Evolutionary conservation across 208 protist species (phyloP).

Genomic region (Phytomonas sp.): DNA sequence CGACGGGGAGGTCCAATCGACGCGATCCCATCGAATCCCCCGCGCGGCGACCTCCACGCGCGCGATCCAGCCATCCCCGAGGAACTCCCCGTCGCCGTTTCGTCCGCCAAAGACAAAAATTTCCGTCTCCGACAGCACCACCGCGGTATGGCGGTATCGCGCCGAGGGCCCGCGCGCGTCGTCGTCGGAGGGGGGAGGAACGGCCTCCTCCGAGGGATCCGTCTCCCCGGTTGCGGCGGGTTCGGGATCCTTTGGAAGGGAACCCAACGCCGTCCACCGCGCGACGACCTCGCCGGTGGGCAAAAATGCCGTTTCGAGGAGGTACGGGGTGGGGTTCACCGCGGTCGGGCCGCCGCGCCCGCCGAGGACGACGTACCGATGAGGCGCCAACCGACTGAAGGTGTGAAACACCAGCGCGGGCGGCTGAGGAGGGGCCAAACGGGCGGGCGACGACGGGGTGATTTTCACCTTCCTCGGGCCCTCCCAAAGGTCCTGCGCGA

Average conservation of each 20-base stretch:
- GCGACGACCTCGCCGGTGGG: conserved; percentile 5
- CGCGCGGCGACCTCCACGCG: conserved; percentile 9
- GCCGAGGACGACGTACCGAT: conserved; percentile 65
- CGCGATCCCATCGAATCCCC: conserved; percentile 22
- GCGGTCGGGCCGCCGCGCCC: conserved; percentile 69
- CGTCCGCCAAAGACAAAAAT: conserved; percentile 65
- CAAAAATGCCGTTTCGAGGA: conserved; percentile 23
- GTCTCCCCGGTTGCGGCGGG: not conserved
- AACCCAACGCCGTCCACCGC: conserved; percentile 15
- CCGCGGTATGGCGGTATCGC: conserved; percentile 45
- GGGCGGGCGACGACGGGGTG: not conserved
- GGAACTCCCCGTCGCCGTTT: conserved; percentile 9
- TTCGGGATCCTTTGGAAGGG: not conserved
- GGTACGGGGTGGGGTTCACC: conserved; percentile 30
- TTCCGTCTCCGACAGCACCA: conserved; percentile 1
- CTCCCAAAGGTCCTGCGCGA: not conserved
- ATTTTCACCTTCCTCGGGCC: not conserved
- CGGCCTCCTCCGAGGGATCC: not conserved
- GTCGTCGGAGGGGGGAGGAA: not conserved
- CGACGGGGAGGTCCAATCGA: not conserved
- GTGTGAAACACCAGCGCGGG: conserved; percentile 67
- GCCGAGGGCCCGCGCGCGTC: conserved; percentile 8
- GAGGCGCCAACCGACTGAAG: conserved; percentile 36
- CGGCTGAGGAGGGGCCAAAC: conserved; percentile 11
- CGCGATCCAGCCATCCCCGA: conserved; percentile 32